phyloP scores from a whole-genome alignment of 768 basidiomycete genomes.

The Postia placenta region DNA sequence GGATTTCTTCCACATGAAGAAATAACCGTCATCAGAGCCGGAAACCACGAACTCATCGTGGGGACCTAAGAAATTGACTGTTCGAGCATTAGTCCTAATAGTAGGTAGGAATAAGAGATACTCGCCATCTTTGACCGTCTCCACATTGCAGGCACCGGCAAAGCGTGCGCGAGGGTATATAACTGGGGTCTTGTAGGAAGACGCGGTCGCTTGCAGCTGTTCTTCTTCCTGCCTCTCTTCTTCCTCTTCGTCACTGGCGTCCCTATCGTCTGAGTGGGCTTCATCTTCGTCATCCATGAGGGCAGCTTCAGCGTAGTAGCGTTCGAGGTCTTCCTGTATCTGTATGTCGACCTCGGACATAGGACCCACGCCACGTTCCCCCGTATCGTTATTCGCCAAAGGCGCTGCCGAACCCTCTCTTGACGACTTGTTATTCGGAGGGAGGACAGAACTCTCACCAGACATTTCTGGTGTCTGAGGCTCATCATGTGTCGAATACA shows the following conservation, averaged over 20 bases:
- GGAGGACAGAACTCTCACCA: slow-evolving; percentile 8
- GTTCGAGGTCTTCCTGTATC: slow-evolving; percentile 22
- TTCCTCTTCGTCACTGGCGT: slow-evolving; percentile 21
- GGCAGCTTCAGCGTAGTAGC: slow-evolving; percentile 15
- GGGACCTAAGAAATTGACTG: slow-evolving; percentile 83
- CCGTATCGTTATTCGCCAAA: not conserved
- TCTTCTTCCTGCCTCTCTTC: slow-evolving; percentile 18
- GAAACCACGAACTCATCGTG: slow-evolving; percentile 72
- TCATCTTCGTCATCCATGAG: slow-evolving; percentile 10
- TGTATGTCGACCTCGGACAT: slow-evolving; percentile 19
- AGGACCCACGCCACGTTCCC: not conserved
- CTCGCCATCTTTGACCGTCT: slow-evolving; percentile 85
- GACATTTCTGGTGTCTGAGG: slow-evolving; percentile 27
- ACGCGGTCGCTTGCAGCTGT: slow-evolving; percentile 2
- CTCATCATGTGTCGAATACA: slow-evolving; percentile 69
- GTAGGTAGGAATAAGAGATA: not conserved
- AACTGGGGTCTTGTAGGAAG: slow-evolving; percentile 38
- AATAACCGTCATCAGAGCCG: slow-evolving; percentile 84
- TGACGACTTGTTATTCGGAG: not conserved
- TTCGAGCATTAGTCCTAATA: not conserved
- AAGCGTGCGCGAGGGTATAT: slow-evolving; percentile 61
- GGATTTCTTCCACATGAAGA: slow-evolving; percentile 81
- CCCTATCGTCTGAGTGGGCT: slow-evolving; percentile 26
- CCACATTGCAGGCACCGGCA: slow-evolving; percentile 68
- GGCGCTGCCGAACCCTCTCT: not conserved